phyloP scores from a whole-genome alignment of 768 basidiomycete genomes.

The Leccinum pellstonianum region DNA sequence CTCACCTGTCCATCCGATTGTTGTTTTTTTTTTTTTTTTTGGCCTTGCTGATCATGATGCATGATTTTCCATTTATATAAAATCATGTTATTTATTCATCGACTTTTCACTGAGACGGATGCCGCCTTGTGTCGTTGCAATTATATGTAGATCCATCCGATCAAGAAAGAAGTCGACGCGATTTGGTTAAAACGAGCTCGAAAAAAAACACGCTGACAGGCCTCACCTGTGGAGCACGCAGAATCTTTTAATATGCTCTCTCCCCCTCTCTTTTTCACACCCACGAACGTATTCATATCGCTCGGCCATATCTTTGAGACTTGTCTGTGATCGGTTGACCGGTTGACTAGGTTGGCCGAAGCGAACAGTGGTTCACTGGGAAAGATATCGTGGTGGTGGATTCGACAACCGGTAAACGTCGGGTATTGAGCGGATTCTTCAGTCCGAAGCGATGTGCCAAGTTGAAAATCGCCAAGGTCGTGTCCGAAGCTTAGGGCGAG shows the following conservation, averaged over 20 bases:
- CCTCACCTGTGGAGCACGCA: not conserved
- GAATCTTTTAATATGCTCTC: not conserved
- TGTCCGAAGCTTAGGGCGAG: not conserved
- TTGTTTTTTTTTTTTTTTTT: not conserved
- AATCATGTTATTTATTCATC: not conserved
- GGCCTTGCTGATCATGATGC: not conserved
- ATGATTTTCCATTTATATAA: not conserved
- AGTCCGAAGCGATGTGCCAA: not conserved
- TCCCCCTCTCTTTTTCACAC: not conserved
- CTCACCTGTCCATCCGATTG: not conserved
- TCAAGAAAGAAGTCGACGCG: conserved; percentile 9
- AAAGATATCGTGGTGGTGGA: too few species aligned
- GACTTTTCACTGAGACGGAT: not conserved
- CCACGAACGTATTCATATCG: not conserved
- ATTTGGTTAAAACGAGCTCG: conserved; percentile 32
- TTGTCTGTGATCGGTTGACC: not conserved
- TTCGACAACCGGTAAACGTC: not conserved
- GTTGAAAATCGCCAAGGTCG: not conserved
- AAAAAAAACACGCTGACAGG: conserved; percentile 6
- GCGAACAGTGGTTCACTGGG: not conserved
- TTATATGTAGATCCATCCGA: not conserved
- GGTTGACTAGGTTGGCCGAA: not conserved
- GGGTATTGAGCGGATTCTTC: not conserved
- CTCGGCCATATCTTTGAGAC: not conserved
- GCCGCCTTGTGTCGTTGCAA: not conserved